phyloP scores from a whole-genome alignment of 208 protist genomes.

The Trypanosoma scelopori region DNA sequence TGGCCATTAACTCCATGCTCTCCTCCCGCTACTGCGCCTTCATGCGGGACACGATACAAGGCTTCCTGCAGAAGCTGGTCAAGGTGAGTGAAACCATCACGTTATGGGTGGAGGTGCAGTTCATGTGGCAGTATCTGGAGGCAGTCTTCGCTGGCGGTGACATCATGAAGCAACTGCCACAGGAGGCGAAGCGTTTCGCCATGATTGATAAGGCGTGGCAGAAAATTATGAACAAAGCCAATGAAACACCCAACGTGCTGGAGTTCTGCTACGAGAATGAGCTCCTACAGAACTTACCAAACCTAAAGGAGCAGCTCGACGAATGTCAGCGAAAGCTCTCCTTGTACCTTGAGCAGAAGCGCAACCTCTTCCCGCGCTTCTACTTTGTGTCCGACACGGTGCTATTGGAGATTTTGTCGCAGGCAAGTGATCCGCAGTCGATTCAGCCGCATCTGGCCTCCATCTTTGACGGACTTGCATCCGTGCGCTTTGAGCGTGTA shows the following conservation, averaged over 20 bases:
- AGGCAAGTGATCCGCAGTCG: constrained; percentile 93
- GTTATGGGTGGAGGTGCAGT: constrained; percentile 94
- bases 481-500: constrained; percentile 89
- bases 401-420: constrained; percentile 97
- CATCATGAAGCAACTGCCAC: constrained; percentile 96
- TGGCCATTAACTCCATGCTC: constrained; percentile 93
- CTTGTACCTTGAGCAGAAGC: constrained; percentile 98
- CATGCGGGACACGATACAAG: constrained; percentile 91
- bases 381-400: constrained; percentile 98
- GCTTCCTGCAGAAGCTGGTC: constrained; percentile 92
- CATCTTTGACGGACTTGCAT: constrained; percentile 93
- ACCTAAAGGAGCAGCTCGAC: constrained; percentile 96
- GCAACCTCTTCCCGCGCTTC: constrained; percentile 97
- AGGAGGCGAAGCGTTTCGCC: constrained; percentile 96
- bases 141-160: constrained; percentile 96
- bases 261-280: constrained; percentile 96
- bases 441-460: constrained; percentile 94
- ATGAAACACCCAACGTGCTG: constrained; percentile 94
- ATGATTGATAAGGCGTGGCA: constrained; percentile 97
- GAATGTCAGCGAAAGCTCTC: constrained; percentile 97
- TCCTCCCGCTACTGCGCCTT: constrained; percentile 93
- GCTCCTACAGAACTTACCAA: constrained; percentile 92
- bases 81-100: constrained; percentile 91
- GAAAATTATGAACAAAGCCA: constrained; percentile 97
- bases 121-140: constrained; percentile 96